These are phyloP conservation scores for Dicorynia guianensis DNA, from an alignment of 306 rosid genomes.

Conservation along the genomic window DNA sequence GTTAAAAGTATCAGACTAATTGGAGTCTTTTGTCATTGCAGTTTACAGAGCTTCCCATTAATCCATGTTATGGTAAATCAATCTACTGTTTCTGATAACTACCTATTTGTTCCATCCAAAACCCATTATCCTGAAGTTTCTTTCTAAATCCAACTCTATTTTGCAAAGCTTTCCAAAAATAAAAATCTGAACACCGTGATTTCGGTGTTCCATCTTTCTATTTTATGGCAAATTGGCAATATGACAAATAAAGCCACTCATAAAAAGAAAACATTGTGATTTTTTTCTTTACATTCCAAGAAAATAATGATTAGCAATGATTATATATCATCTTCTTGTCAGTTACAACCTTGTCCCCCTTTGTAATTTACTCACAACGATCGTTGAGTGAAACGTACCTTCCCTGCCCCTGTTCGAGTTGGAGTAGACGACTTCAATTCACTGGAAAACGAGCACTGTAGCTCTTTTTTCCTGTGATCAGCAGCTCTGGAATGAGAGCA, in stretches of 20 bases:
- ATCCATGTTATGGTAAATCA: constrained; percentile 10
- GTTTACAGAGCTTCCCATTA: background rate
- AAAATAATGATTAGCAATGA: background rate
- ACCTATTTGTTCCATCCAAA: background rate
- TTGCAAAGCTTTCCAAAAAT: background rate
- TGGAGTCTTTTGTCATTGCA: too few relatives aligned
- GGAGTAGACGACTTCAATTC: constrained; percentile 51
- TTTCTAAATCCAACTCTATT: constrained; percentile 21
- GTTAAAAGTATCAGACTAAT: constrained; percentile 1
- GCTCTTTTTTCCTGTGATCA: constrained; percentile 42
- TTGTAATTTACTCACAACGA: background rate
- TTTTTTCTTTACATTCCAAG: background rate
- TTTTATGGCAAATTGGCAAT: background rate
- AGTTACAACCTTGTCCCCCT: background rate
- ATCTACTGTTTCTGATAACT: background rate
- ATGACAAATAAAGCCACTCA: background rate
- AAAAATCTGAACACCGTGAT: background rate
- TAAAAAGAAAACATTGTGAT: background rate
- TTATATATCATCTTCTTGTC: background rate
- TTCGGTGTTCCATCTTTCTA: background rate
- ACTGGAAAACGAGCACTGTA: constrained; percentile 44
- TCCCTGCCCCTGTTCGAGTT: constrained; percentile 37
- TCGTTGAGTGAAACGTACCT: constrained; percentile 47
- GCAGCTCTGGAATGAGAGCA: constrained; percentile 42
- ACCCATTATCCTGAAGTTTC: constrained; percentile 3